Base-by-base conservation (phyloP, 2,329 filamentous ascomycete genomes). In the Aureobasidium sp. region DNA sequence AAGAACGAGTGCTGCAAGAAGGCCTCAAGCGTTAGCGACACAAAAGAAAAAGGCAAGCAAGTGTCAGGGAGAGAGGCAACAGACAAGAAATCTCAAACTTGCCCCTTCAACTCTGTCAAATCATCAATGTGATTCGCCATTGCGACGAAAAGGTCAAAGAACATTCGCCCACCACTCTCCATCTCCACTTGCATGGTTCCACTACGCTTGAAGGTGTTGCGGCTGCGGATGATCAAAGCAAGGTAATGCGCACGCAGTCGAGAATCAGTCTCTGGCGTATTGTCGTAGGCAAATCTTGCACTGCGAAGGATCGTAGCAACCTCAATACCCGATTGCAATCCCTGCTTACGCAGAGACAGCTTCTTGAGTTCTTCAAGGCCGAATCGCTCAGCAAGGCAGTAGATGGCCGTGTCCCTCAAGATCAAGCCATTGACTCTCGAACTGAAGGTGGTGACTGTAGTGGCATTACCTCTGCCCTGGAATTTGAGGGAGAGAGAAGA, bases 111-210 rank as follows among this genome's bases (percentile, higher is more conserved):
- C 25, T 40, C 43, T 77, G 90, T 87, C 77, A 96, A 85, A 77
- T 96, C 92, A 83, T 96, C 92, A 72, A 96, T 88, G 80, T 96
- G 92, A 79, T 96, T 96, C 82, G 90, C 95, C 87, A 96, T 89
- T 70, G 92, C 92, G 73, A 96, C 92, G 76, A 96, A 97, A 76
- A 97, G 81, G 82, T 96, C 92, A 79, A 97, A 97, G 83, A 94
- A 96, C 78, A 96, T 82, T 82, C 92, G 92, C 78, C 82, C 91
- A 74, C 92, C 91, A 76, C 85, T 85, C 81, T 96, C 90, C 92
- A 97, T 96, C 81, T 96, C 92, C 79, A 89, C 87, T 83, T 96
- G 92, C 91, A 96, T 95, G 76, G 92, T 96, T 77, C 92, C 92
- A 80, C 91, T 96, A 78, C 89, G 86, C 87, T 96, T 96, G 77